Base-by-base conservation (phyloP, 2,329 filamentous ascomycete genomes). In the Xylaria sp. region DNA sequence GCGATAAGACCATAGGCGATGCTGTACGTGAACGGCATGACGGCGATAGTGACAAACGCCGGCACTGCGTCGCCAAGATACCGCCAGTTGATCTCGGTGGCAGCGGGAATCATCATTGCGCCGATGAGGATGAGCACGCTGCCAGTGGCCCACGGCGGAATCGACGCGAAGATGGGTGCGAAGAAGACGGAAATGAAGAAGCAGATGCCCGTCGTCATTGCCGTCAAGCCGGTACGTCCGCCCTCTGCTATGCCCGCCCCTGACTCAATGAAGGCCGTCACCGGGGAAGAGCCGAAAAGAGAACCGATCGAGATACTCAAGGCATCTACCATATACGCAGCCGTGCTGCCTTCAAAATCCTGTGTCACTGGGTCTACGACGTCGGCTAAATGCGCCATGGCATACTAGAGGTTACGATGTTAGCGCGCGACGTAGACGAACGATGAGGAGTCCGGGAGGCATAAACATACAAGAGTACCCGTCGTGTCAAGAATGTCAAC, bases 111-210 rank as follows among this genome's bases (percentile, higher is more conserved):
- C 92, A 96, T 96, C 84, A 96, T 89, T 19, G 89, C 88, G n/a
- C 92, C 92, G 57, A 96, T 92, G 40, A 96, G 87, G 69, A 96
- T 84, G 25, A 96, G 84, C n/a, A 93, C 93, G 74, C 90, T 93
- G 50, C 92, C 92, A 0, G 92, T 96, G 2, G 92, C 92, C 91
- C 92, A 96, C 0, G 92, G 89, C 4, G 92, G 92, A 61, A 96
- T 95, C 0, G 91, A 94, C 9, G 92, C 92, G 73, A 96, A 96
- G 60, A 96, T 94, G 0, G 92, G 92, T 0, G 92, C 92, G 74
- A 96, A 96, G 82, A 96, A 96, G 64, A 96, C 85, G 60, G 91
- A 87, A 73, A 96, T 87, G 79, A 96, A 90, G 82, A 96, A 96
- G 78, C 90, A 93, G 52, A 96, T 60, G 4, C 92, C 92, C 0